These are phyloP conservation scores for Arthrobotrys megalospora DNA, from an alignment of 2,329 filamentous ascomycete genomes.

Conservation along the genomic window DNA sequence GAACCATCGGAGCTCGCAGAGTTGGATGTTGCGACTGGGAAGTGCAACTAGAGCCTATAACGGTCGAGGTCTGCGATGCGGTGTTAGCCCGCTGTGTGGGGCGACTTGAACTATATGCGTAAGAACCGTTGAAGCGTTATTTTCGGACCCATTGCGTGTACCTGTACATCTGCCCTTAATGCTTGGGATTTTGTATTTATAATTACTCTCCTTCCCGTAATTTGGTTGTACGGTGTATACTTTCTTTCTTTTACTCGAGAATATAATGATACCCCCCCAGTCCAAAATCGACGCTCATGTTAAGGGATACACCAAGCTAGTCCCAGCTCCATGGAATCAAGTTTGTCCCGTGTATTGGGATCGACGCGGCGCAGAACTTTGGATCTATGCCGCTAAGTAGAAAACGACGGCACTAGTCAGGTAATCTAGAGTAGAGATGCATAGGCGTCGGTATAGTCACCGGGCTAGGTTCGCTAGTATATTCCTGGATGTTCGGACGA, in stretches of 20 bases:
- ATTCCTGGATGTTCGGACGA: neutral
- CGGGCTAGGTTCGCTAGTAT: neutral
- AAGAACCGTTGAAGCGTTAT: neutral
- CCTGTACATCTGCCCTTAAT: neutral
- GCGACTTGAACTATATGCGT: neutral
- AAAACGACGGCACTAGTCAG: neutral
- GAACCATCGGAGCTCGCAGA: slow-evolving; percentile 75
- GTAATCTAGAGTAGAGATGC: neutral
- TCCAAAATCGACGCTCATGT: neutral
- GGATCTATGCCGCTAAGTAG: neutral
- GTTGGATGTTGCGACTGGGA: slow-evolving; percentile 44
- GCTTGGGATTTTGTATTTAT: slow-evolving; percentile 3
- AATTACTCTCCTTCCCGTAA: neutral
- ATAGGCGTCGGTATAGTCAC: neutral
- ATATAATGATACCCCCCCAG: slow-evolving; percentile 37
- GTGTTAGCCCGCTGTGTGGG: neutral
- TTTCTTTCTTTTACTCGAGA: neutral
- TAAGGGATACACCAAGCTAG: neutral
- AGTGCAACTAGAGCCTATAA: slow-evolving; percentile 39
- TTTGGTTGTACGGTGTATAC: neutral
- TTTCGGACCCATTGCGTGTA: neutral
- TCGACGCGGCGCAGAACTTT: neutral
- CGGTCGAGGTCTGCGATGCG: neutral
- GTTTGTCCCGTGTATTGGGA: slow-evolving; percentile 2
- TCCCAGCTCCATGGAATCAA: slow-evolving; percentile 28